Conservation (phyloP, 2,329 filamentous ascomycete species). For the Macrophomina phaseolina region DNA sequence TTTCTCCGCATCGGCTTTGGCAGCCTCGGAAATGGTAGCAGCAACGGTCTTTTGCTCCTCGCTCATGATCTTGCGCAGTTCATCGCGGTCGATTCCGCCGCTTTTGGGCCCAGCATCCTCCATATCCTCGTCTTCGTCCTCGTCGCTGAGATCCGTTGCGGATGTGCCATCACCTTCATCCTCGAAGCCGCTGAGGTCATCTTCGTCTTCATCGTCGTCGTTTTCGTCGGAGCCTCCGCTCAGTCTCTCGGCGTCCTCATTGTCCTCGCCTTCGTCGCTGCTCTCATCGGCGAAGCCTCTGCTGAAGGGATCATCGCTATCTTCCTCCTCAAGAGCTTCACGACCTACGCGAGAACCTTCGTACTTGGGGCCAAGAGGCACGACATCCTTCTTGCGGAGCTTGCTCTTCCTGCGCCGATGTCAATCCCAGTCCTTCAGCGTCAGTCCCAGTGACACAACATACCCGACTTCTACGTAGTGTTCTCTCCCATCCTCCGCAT, state of each 20-base stretch:
- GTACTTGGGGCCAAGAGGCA: slow-evolving; percentile 79
- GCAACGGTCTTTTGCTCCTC: slow-evolving; percentile 71
- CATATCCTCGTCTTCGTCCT: slow-evolving; percentile 35
- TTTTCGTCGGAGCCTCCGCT: slow-evolving; percentile 42
- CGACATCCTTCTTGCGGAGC: slow-evolving; percentile 73
- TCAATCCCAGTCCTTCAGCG: neutral
- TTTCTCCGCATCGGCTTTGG: slow-evolving; percentile 80
- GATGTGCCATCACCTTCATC: slow-evolving; percentile 35
- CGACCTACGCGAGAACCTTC: slow-evolving; percentile 77
- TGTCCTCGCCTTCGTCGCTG: slow-evolving; percentile 52
- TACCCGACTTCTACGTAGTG: slow-evolving; percentile 83
- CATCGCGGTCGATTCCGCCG: slow-evolving; percentile 53
- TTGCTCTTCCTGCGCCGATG: slow-evolving; percentile 72
- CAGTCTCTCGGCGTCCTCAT: slow-evolving; percentile 55
- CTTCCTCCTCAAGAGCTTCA: slow-evolving; percentile 62
- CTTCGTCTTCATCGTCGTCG: slow-evolving; percentile 46
- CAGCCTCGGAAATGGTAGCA: slow-evolving; percentile 68
- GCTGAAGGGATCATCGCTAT: slow-evolving; percentile 59
- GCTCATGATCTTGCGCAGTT: slow-evolving; percentile 71
- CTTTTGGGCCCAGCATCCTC: slow-evolving; percentile 29
- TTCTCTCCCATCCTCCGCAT: slow-evolving; percentile 69
- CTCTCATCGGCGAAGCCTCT: slow-evolving; percentile 55
- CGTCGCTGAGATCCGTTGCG: slow-evolving; percentile 28
- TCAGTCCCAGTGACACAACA: neutral
- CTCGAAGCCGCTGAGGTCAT: slow-evolving; percentile 41